Percentiles rank a stretch among this genome's conserved stretches.
These are phyloP conservation scores for Canna indica DNA, from an alignment of 176 grass and related monocot genomes.

Conservation along the genomic window DNA sequence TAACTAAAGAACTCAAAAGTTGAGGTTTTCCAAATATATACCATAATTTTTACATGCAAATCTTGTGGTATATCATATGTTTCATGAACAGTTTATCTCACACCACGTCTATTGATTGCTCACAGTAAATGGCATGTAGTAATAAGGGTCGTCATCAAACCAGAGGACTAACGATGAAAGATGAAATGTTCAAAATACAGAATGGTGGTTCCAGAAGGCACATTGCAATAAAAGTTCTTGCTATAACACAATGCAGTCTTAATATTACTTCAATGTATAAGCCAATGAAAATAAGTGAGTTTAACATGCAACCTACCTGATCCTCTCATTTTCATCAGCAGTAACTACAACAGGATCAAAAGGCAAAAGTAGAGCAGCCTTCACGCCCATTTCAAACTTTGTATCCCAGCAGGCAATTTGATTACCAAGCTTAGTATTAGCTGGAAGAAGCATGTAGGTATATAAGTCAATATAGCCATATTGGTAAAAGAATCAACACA, in stretches of 20 bases:
- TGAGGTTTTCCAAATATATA: too few species aligned
- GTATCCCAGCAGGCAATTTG: slow-evolving; percentile 97
- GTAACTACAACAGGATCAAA: slow-evolving; percentile 79
- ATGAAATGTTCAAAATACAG: not conserved
- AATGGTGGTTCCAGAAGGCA: not conserved
- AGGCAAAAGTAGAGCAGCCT: slow-evolving; percentile 65
- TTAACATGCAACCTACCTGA: slow-evolving; percentile 38
- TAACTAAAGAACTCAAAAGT: too few species aligned
- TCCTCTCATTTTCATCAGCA: slow-evolving; percentile 90
- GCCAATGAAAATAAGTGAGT: not conserved
- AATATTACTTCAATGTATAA: not conserved
- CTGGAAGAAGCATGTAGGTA: slow-evolving; percentile 14
- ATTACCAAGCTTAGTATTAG: slow-evolving; percentile 79
- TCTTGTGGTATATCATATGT: not conserved
- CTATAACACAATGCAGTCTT: too few species aligned
- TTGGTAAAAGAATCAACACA: slow-evolving; percentile 1
- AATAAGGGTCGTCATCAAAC: not conserved
- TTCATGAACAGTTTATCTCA: not conserved
- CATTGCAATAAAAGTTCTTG: not conserved
- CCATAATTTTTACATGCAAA: too few species aligned
- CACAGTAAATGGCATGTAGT: not conserved
- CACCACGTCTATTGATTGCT: not conserved
- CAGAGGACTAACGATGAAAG: not conserved
- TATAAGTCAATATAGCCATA: not conserved
- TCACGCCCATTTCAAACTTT: slow-evolving; percentile 75